These are phyloP conservation scores for Pythium apleroticum DNA, from an alignment of 352 stramenopile genomes.

Conservation along the genomic window DNA sequence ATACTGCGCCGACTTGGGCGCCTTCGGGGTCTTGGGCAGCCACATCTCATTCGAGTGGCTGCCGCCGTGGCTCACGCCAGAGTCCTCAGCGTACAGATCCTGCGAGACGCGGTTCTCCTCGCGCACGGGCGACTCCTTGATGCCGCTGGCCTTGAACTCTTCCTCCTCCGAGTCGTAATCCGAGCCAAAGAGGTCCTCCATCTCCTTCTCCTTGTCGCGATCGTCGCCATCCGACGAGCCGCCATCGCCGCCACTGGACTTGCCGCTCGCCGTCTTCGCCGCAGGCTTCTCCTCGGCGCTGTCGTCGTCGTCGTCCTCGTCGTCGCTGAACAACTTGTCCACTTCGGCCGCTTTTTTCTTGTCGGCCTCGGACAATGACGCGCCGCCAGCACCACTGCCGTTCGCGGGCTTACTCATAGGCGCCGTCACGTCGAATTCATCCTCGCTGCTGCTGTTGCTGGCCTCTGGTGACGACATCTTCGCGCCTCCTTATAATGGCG, in stretches of 20 bases:
- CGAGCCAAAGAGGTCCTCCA: slow-evolving; percentile 88
- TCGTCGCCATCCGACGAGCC: slow-evolving; percentile 30
- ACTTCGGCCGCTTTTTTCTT: slow-evolving; percentile 33
- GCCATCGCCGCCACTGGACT: not conserved
- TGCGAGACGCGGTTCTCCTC: slow-evolving; percentile 48
- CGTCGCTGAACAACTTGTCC: slow-evolving; percentile 66
- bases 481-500: not conserved
- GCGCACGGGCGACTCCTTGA: slow-evolving; percentile 80
- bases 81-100: slow-evolving; percentile 46
- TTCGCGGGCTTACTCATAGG: slow-evolving; percentile 28
- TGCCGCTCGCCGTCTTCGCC: not conserved
- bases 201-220: slow-evolving; percentile 57
- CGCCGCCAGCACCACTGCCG: not conserved
- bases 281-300: slow-evolving; percentile 25
- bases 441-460: slow-evolving; percentile 66
- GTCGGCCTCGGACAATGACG: slow-evolving; percentile 13
- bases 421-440: slow-evolving; percentile 70
- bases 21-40: slow-evolving; percentile 77
- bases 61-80: slow-evolving; percentile 26
- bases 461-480: slow-evolving; percentile 56
- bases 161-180: slow-evolving; percentile 89
- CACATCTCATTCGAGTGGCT: slow-evolving; percentile 60
- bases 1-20: slow-evolving; percentile 51
- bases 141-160: slow-evolving; percentile 85
- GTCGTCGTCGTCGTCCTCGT: slow-evolving; percentile 59